Evolutionary conservation across 148 eudicot species (phyloP), one percentile per base, ranked within the genome.

Genomic region (Rhododendron henanense): DNA sequence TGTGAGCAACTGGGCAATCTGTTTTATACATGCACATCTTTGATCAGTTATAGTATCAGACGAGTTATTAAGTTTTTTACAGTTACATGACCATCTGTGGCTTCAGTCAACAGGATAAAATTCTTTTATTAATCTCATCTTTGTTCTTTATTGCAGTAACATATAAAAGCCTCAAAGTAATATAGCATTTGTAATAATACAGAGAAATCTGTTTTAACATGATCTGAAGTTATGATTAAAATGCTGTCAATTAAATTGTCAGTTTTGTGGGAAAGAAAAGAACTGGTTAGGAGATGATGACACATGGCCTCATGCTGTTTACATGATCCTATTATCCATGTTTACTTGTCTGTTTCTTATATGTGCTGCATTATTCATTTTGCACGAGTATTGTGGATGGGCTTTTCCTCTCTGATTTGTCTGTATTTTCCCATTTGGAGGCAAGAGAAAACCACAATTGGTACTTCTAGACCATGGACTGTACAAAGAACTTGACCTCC

Each of bases 391-490:
- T 28, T 15, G 1, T 67, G 57, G 78, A 47, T 83, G 78, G 45
- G 31, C 7, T 48, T 83, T 83, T 69, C 23, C 37, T 28, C 14
- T 45, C 33, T 45, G 61, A 83, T 83, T 50, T 41, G 23, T 23
- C 69, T 86, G 31, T 50, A 39, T 19, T 35, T 61, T 84, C 47
- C 48, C 76, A 41, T 82, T 65, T 85, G 45, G 87, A 97, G 99
- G 99, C 76, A 92, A 87, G 87, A 91, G 91, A 87, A 95, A 93
- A 88, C 99, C 99, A 45, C 99, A 97, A 86, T 85, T 97, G 93
- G 84, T 97, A 85, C 92, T 97, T 78, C 90, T 97, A 85, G 99
- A 97, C 90, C 99, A 97, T 92, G 99, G 99, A 84, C 87, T 97
- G 78, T 97, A 97, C 88, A 97, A 95, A 89, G 98, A 94, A 65